Conservation (phyloP, 1,139 yeast genomes). For the Hyphopichia buzzinii region DNA sequence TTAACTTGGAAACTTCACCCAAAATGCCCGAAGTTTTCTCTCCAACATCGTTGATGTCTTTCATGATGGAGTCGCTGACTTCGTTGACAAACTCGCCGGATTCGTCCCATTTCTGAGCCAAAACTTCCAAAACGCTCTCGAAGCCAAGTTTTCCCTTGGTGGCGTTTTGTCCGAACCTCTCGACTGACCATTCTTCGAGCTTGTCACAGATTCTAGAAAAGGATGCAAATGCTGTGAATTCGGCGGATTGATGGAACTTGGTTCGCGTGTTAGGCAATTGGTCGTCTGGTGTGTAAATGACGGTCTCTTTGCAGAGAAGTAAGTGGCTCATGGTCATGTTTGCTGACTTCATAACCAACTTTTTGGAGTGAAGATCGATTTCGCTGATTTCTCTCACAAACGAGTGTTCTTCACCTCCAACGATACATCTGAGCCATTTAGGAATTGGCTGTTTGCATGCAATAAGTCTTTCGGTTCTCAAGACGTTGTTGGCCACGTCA, state of each 20-base stretch:
- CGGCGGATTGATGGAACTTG: constrained; percentile 75
- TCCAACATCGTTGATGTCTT: constrained; percentile 23
- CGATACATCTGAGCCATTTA: constrained; percentile 67
- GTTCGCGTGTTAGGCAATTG: constrained; percentile 51
- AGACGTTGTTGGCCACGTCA: constrained; percentile 50
- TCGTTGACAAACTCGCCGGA: constrained; percentile 42
- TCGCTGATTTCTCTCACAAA: constrained; percentile 89
- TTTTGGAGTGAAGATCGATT: constrained; percentile 64
- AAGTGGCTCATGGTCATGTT: constrained; percentile 81
- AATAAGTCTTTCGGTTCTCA: constrained; percentile 82
- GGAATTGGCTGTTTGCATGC: constrained; percentile 91
- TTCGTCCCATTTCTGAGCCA: constrained; percentile 52
- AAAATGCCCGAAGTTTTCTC: constrained; percentile 37
- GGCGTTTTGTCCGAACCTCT: constrained; percentile 87
- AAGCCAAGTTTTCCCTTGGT: constrained; percentile 77
- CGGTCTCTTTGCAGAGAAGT: constrained; percentile 81
- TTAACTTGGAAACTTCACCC: constrained; percentile 39
- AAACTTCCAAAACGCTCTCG: constrained; percentile 65
- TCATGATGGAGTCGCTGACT: constrained; percentile 24
- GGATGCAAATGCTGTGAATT: constrained; percentile 80
- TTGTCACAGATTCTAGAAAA: constrained; percentile 70
- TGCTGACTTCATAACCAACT: constrained; percentile 77
- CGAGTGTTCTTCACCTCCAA: constrained; percentile 73
- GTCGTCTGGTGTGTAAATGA: constrained; percentile 69
- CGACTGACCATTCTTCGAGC: constrained; percentile 89